Evolutionary conservation across 306 rosid genomes (phyloP), one percentile per base, ranked within the genome.

Genomic region (Trifolium pratense): DNA sequence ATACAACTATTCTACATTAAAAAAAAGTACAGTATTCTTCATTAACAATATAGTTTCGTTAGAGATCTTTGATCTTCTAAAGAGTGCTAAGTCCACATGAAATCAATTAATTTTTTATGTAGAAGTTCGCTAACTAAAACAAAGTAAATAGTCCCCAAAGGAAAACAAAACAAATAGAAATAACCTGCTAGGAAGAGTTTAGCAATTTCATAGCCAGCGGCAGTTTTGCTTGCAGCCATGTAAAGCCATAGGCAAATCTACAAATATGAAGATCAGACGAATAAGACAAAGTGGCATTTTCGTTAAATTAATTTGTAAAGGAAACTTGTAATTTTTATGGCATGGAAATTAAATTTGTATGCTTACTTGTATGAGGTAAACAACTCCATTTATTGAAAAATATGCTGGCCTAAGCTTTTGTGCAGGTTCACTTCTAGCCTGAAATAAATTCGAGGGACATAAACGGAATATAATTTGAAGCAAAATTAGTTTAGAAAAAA

Each of bases 371-470:
- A 66, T 45, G 46, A 83, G 10, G 75, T 89, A 91, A 52, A 89
- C 34, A 73, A 86, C 8, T 64, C 91, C 97, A 75, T 91, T 91
- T 80, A 81, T 48, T 46, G 65, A 66, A 74, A 78, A 89, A 77
- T 89, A 91, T 58, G 87, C 68, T n/a, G 88, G 92, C 75, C 89
- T 84, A 25, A 87, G 95, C 75, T 82, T 89, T 29, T 84, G 59
- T 21, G 86, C 82, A 0, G 95, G 88, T 58, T 84, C 84, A 68
- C 91, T 91, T 83, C 95, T 83, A 20, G 97, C 92, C 97, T 89
- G 87, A 71, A 77, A 83, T 20, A 71, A 23, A 57, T 71, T 76
- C 14, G 78, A 75, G 75, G 58, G 37, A 46, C 68, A 77, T 32
- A 18, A 75, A 71, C n/a, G 14, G 6, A 75, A 56, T 49, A 31